These are phyloP conservation scores for Fomitopsis serialis DNA, from an alignment of 768 basidiomycete species.

Conservation along the genomic window DNA sequence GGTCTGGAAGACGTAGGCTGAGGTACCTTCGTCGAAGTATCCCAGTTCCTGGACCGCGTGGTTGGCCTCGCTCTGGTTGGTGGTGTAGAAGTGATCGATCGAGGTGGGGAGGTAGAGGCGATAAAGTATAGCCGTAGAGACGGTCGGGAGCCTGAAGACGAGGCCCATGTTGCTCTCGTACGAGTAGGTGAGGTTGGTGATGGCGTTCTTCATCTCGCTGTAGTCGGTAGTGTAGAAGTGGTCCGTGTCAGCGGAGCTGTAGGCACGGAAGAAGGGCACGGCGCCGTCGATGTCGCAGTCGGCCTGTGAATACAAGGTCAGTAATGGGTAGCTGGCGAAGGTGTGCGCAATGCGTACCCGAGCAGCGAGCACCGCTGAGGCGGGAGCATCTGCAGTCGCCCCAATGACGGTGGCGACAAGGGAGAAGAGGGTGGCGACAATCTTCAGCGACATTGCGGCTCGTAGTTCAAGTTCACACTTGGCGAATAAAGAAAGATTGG, in stretches of 20 bases:
- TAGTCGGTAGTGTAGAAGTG: slow-evolving; percentile 1
- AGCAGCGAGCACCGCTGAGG: too few species aligned
- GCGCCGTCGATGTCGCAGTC: neutral
- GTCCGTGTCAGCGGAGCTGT: neutral
- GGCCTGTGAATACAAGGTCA: neutral
- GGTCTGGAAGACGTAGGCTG: neutral
- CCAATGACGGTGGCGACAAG: too few species aligned
- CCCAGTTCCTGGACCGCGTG: neutral
- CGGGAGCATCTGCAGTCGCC: too few species aligned
- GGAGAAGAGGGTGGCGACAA: too few species aligned
- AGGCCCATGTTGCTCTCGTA: neutral
- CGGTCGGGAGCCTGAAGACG: neutral
- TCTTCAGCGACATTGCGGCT: too few species aligned
- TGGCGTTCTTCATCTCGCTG: neutral
- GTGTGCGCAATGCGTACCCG: too few species aligned
- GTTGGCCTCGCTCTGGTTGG: neutral
- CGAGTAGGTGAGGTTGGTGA: neutral
- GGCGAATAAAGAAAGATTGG: too few species aligned
- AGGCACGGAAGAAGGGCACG: neutral
- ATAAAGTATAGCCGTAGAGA: too few species aligned
- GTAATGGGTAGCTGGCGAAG: neutral
- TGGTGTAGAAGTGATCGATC: slow-evolving; percentile 3
- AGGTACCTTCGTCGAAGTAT: neutral
- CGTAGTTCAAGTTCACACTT: too few species aligned
- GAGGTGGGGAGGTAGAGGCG: too few species aligned